Evolutionary conservation across 2,329 filamentous ascomycete species (phyloP).

Genomic region (Microcyclospora tardicrescens): DNA sequence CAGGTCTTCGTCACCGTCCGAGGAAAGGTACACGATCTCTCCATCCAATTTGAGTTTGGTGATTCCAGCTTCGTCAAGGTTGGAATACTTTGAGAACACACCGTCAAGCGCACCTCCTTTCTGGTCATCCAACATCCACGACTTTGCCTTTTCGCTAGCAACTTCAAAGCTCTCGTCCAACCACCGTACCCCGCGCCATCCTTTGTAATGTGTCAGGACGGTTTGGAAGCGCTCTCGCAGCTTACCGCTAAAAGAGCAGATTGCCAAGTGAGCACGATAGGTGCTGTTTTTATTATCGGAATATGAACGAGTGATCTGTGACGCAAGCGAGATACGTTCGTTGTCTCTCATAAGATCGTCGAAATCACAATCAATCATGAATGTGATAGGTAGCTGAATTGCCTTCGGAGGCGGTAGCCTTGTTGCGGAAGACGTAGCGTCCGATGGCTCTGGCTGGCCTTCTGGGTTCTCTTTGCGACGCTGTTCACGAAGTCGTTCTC

Average conservation of each 20-base stretch:
- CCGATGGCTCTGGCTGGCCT: conserved; percentile 5
- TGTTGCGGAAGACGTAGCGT: conserved; percentile 7
- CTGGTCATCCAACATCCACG: conserved; percentile 49
- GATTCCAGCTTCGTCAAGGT: conserved; percentile 7
- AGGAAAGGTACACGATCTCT: conserved; percentile 75
- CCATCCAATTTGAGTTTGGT: conserved; percentile 21
- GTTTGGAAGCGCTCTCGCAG: conserved; percentile 71
- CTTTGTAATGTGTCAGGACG: conserved; percentile 55
- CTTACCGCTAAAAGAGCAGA: conserved; percentile 65
- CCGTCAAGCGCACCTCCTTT: conserved; percentile 17
- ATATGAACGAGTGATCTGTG: conserved; percentile 78
- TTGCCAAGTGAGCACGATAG: conserved; percentile 57
- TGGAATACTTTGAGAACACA: conserved; percentile 13
- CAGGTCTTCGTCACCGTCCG: conserved; percentile 78
- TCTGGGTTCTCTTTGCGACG: conserved; percentile 11
- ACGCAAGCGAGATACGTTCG: conserved; percentile 68
- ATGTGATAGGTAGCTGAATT: conserved; percentile 56
- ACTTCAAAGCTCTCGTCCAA: conserved; percentile 60
- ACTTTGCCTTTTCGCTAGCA: conserved; percentile 52
- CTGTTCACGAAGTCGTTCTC: conserved; percentile 33
- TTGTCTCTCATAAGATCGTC: conserved; percentile 80
- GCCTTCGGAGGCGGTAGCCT: conserved; percentile 15
- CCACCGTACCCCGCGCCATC: conserved; percentile 70
- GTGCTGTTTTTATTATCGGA: conserved; percentile 65
- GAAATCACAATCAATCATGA: conserved; percentile 86